phyloP scores from a whole-genome alignment of 2,329 filamentous ascomycete genomes.

The Neoascochyta sp. region DNA sequence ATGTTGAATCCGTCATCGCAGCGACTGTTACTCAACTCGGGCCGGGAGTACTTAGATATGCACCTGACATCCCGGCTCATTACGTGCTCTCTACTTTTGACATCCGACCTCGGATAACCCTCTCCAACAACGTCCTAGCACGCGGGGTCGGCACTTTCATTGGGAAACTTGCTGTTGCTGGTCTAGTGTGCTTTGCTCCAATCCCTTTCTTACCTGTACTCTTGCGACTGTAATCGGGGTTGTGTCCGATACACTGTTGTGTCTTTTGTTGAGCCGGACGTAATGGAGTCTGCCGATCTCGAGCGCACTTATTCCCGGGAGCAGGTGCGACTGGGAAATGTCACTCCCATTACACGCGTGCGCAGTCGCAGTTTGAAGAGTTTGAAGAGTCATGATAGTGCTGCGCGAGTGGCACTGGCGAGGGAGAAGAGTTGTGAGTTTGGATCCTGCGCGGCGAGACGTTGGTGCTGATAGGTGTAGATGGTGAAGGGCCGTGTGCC shows the following conservation, averaged over 20 bases:
- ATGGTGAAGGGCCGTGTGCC: slow-evolving; percentile 14
- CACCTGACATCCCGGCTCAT: slow-evolving; percentile 9
- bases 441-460: neutral
- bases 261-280: slow-evolving; percentile 1
- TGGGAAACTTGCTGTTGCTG: too few species aligned
- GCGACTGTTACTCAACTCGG: too few species aligned
- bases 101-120: slow-evolving; percentile 11
- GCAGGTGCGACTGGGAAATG: slow-evolving; percentile 27
- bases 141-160: neutral
- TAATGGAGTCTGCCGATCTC: slow-evolving; percentile 27
- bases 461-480: slow-evolving; percentile 9
- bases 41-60: too few species aligned
- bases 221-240: too few species aligned
- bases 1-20: slow-evolving; percentile 3
- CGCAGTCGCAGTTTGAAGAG: slow-evolving; percentile 25
- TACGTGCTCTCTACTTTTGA: slow-evolving; percentile 5
- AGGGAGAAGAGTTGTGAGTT: slow-evolving; percentile 14
- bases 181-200: too few species aligned
- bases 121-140: neutral
- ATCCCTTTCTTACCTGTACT: slow-evolving; percentile 1
- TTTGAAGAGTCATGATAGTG: slow-evolving; percentile 7
- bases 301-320: slow-evolving; percentile 35
- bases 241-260: slow-evolving; percentile 4
- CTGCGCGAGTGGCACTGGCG: slow-evolving; percentile 7
- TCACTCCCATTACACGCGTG: slow-evolving; percentile 27